Base-by-base conservation (phyloP, 2,329 filamentous ascomycete genomes). In the Penicillium sp. region DNA sequence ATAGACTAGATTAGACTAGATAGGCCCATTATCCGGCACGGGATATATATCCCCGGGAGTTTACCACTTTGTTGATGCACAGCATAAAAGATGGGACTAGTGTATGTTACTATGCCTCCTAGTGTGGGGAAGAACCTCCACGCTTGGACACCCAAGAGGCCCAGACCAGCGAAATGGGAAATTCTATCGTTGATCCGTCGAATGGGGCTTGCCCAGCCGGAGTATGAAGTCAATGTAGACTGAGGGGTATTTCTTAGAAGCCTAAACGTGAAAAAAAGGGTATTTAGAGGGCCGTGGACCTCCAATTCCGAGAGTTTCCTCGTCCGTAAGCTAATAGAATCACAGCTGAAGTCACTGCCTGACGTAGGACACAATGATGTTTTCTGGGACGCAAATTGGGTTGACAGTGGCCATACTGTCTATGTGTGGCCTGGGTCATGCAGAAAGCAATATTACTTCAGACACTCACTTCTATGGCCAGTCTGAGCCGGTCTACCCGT, bases 381-480 rank as follows among this genome's bases (percentile, higher is more conserved):
- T 52, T 21, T 49, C 41, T 40, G 21, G 23, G 44, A 47, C 32
- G 45, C 46, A 52, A 29, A 34, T 53, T 15, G 46, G 45, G 15
- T 18, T 51, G 36, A 50, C 57, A 5, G 34, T 52, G 32, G 52
- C 54, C 45, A 41, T 55, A 23, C 44, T 58, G 26, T 55, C 54
- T 24, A 15, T 58, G 9, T 51, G 41, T 52, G 52, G 49, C 18
- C 36, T 59, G 21, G 46, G 49, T 13, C 32, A 59, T 29, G 43
- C 56, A 4, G 48, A 54, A 17, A 26, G 23, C 3, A 47, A 53
- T 71, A 80, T 78, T 23, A 61, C 52, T 9, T 59, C 56, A 1
- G 58, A 61, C 36, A 57, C 42, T 15, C 30, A 55, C 29, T 61
- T 61, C 43, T 61, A 61, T 51, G 58, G 58, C 12, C 51, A 57